Evolutionary conservation across 148 eudicot genomes (phyloP).

Genomic region (Heliosperma pusillum): DNA sequence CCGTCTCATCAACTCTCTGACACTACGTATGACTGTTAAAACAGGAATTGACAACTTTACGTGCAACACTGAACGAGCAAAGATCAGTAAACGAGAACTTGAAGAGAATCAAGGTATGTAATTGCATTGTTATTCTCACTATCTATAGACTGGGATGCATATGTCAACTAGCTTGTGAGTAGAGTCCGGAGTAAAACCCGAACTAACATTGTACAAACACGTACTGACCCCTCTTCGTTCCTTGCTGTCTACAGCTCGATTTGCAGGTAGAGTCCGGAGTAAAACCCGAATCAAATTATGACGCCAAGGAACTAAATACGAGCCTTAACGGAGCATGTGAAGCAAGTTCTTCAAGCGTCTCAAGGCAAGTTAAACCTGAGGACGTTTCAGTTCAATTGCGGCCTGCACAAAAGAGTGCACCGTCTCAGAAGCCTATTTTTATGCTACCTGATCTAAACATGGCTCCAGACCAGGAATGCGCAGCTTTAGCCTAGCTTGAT

Average conservation of each 20-base stretch:
- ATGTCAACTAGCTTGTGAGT: too few species aligned
- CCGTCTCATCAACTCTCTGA: background rate
- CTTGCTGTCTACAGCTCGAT: constrained; percentile 43
- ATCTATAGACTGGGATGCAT: too few species aligned
- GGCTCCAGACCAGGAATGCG: constrained; percentile 46
- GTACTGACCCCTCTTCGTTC: constrained; percentile 1
- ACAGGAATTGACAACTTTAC: constrained; percentile 50
- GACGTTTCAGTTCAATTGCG: too few species aligned
- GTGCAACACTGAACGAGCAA: constrained; percentile 37
- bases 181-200: too few species aligned
- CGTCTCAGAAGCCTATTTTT: constrained; percentile 28
- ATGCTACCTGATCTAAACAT: constrained; percentile 65
- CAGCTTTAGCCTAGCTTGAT: too few species aligned
- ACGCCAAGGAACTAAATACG: constrained; percentile 7
- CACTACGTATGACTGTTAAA: background rate
- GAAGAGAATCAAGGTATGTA: constrained; percentile 77
- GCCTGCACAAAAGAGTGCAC: constrained; percentile 6
- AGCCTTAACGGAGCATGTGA: constrained; percentile 24
- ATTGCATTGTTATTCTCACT: background rate
- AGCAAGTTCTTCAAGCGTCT: constrained; percentile 22
- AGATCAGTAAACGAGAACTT: constrained; percentile 43
- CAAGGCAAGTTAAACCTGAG: constrained; percentile 18
- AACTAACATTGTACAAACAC: too few species aligned
- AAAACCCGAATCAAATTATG: constrained; percentile 17
- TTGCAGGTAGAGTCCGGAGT: constrained; percentile 28